Percentiles rank a stretch among this genome's conserved stretches.
Conservation (phyloP, 148 eudicot genomes). For the Nyssa sinensis region DNA sequence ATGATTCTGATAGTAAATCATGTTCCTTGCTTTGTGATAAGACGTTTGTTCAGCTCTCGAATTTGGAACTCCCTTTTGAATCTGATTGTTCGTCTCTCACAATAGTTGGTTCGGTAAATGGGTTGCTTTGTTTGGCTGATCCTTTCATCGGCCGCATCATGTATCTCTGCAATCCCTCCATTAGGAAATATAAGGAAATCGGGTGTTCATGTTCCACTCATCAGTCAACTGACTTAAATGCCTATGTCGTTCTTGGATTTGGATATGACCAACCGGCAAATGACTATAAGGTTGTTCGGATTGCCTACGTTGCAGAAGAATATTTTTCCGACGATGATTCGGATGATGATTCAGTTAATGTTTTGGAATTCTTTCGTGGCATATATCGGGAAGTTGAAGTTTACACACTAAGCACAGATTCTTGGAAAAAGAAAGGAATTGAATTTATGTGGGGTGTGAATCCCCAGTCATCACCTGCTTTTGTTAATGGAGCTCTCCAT, state of each 20-base stretch:
- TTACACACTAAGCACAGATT: slow-evolving; percentile 10
- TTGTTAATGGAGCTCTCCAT: background rate
- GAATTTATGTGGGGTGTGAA: background rate
- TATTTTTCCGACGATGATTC: too few relatives aligned
- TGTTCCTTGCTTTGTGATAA: background rate
- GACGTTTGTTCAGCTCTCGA: background rate
- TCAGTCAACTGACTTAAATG: background rate
- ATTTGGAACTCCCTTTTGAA: background rate
- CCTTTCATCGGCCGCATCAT: background rate
- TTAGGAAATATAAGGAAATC: slow-evolving; percentile 6
- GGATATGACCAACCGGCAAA: background rate
- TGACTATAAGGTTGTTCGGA: slow-evolving; percentile 23
- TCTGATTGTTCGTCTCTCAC: background rate
- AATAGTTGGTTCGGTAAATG: background rate
- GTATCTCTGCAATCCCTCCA: slow-evolving; percentile 11
- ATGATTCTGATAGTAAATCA: background rate
- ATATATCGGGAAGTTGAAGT: slow-evolving; percentile 17
- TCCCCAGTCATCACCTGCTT: background rate
- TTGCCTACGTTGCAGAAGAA: background rate
- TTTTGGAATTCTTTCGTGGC: too few relatives aligned
- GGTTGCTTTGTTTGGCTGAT: slow-evolving; percentile 1
- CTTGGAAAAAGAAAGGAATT: slow-evolving; percentile 15
- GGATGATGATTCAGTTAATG: too few relatives aligned
- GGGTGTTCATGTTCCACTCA: background rate
- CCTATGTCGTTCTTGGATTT: slow-evolving; percentile 6